Evolutionary conservation across 73 alveolate genomes (phyloP), one percentile per base, ranked within the genome.

Genomic region (Symbiodinium natans): DNA sequence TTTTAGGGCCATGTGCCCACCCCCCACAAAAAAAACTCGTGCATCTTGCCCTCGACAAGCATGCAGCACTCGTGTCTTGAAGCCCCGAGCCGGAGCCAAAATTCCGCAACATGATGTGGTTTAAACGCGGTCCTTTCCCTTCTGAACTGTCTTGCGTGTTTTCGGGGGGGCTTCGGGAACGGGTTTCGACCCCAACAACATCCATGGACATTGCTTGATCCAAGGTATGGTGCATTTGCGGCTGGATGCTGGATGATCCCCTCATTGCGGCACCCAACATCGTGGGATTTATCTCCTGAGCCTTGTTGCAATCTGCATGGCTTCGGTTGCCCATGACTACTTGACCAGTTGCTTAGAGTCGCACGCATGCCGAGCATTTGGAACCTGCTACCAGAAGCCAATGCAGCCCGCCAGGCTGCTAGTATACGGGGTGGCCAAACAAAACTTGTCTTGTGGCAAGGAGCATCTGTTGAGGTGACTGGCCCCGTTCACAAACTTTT

Each of bases 191-290:
- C 56, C 56, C 5, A 43, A 43, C 56, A 8, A 43, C 56, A 43
- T n/a, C 63, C 63, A 48, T 48, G 63, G 8, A 17, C 23, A 48
- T 8, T 10, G 63, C 63, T 10, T 48, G 8, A 59, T 6, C 77
- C 33, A 19, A 19, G 82, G 93, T 85, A 17, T 85, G 93, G 93
- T 85, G 93, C 93, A 48, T 85, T 33, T 85, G 93, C 38, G 93
- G 93, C 15, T 85, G 93, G 93, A 85, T 85, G 93, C 39, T 85
- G 93, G 93, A 43, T 15, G 93, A 85, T 52, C 93, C 93, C 0
- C 34, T 85, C 52, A 85, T 85, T 48, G 93, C 93, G 1, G 93
- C 93, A 13, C 93, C 93, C 27, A 85, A 85, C 82, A 36, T 85
- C 38, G 93, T 85, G 33, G 93, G 93, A 40, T 85, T 29, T 19